phyloP scores from a whole-genome alignment of 2,329 filamentous ascomycete genomes.

The Claviceps citrina region DNA sequence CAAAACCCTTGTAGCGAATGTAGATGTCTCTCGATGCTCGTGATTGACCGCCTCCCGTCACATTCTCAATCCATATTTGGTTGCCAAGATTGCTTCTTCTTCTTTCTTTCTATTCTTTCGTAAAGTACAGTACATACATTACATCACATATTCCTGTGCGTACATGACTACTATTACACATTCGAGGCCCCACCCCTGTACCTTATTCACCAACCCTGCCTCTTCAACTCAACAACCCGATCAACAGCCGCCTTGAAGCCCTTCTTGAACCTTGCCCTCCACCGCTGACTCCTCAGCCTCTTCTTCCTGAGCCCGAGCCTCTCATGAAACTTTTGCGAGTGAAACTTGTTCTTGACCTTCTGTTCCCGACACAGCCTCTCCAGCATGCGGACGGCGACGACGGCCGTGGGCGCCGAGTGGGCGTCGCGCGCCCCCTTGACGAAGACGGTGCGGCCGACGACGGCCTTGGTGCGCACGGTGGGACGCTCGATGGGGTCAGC shows the following conservation, averaged over 20 bases:
- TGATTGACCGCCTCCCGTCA: too few relatives aligned
- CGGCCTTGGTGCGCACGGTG: slow-evolving; percentile 16
- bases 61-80: too few relatives aligned
- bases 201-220: slow-evolving; percentile 68
- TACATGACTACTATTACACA: too few relatives aligned
- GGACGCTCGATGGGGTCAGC: slow-evolving; percentile 15
- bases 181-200: too few relatives aligned
- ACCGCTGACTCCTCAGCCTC: slow-evolving; percentile 53
- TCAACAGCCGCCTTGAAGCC: slow-evolving; percentile 50
- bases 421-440: slow-evolving; percentile 15
- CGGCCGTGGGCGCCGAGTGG: slow-evolving; percentile 23
- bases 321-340: slow-evolving; percentile 56
- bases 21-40: too few relatives aligned
- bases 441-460: slow-evolving; percentile 26
- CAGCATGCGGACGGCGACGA: slow-evolving; percentile 29
- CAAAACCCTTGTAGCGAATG: too few relatives aligned
- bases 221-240: slow-evolving; percentile 54
- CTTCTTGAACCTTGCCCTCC: slow-evolving; percentile 51
- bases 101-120: neutral
- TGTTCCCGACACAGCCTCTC: slow-evolving; percentile 32
- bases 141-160: too few relatives aligned
- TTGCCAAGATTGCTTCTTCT: neutral
- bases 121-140: neutral
- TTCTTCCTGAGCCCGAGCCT: slow-evolving; percentile 63
- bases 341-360: slow-evolving; percentile 38